Evolutionary conservation across 148 eudicot species (phyloP).

Genomic region (Silene uniflora): DNA sequence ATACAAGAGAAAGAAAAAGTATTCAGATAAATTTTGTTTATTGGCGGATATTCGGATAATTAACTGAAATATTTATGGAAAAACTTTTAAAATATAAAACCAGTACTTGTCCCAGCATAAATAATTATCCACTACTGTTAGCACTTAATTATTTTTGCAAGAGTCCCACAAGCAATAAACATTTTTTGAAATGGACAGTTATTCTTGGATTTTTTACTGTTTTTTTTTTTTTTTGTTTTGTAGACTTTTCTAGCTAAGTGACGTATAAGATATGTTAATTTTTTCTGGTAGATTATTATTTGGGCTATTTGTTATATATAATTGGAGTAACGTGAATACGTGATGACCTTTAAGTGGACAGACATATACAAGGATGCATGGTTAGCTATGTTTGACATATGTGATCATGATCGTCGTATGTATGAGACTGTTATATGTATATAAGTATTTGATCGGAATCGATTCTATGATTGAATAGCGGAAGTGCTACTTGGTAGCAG

Average conservation of each 20-base stretch:
- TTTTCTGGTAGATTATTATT: background rate
- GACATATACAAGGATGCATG: background rate
- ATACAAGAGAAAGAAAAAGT: background rate
- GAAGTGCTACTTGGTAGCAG: too few relatives aligned
- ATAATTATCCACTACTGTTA: constrained; percentile 1
- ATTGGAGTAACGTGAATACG: constrained; percentile 1
- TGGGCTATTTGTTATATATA: background rate
- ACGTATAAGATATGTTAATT: background rate
- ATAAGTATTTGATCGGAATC: too few relatives aligned
- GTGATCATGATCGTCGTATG: background rate
- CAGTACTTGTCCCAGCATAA: background rate
- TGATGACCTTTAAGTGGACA: background rate
- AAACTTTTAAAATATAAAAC: background rate
- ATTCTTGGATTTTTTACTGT: background rate
- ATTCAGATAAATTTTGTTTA: background rate
- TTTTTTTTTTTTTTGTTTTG: background rate
- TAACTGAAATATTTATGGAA: background rate
- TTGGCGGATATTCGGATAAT: background rate
- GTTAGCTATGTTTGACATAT: background rate
- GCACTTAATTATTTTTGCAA: background rate
- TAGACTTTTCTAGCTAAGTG: background rate
- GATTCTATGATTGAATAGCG: too few relatives aligned
- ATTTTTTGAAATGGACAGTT: background rate
- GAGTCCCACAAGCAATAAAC: constrained; percentile 16
- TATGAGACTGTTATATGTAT: too few relatives aligned